phyloP scores from a whole-genome alignment of 306 rosid genomes.

The Inga leiocalycina region DNA sequence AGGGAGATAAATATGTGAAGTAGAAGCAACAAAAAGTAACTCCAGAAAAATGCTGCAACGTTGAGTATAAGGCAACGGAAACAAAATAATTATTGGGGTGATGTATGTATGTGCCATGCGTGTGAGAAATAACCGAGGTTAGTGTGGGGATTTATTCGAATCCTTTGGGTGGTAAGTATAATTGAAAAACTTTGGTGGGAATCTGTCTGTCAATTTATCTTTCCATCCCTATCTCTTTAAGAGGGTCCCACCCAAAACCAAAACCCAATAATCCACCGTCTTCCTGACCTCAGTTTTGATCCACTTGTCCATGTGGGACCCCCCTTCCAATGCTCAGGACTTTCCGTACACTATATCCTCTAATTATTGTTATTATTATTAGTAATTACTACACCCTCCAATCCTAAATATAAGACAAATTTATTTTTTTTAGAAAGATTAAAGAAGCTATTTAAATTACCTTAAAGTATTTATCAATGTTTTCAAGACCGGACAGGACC shows the following conservation, averaged over 20 bases:
- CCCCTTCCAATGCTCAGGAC: constrained; percentile 40
- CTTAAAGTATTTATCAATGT: too few relatives aligned
- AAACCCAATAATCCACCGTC: constrained; percentile 42
- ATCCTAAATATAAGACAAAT: too few relatives aligned
- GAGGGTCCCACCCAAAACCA: constrained; percentile 9
- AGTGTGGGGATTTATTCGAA: neutral
- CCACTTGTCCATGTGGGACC: constrained; percentile 54
- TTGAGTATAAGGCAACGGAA: neutral
- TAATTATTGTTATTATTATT: too few relatives aligned
- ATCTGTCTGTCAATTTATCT: neutral
- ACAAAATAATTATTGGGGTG: neutral
- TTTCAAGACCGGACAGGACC: too few relatives aligned
- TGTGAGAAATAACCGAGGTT: neutral
- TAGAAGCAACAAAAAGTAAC: neutral
- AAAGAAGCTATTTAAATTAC: too few relatives aligned
- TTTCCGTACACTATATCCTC: constrained; percentile 52
- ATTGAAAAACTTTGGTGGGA: constrained; percentile 25
- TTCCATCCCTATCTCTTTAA: neutral
- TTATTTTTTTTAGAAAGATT: too few relatives aligned
- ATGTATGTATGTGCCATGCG: neutral
- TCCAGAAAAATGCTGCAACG: neutral
- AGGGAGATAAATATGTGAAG: neutral
- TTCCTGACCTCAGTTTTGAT: constrained; percentile 38
- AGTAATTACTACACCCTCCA: too few relatives aligned
- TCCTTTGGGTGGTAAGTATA: neutral